phyloP scores from a whole-genome alignment of 2,329 filamentous ascomycete genomes.

The Ceratocystis harringtonii region DNA sequence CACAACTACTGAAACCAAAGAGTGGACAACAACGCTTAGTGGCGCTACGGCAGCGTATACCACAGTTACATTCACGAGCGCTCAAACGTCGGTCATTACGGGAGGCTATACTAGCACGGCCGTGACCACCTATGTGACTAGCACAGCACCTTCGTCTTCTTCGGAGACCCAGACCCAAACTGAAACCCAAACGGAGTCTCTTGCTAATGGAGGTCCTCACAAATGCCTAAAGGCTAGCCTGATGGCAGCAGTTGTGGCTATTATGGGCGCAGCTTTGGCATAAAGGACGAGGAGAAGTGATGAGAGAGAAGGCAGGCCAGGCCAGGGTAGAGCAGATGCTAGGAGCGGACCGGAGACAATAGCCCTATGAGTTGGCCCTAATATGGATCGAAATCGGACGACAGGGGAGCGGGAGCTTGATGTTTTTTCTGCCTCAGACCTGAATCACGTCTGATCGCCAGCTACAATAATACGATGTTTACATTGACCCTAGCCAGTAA shows the following conservation, averaged over 20 bases:
- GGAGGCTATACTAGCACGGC: conserved; percentile 13
- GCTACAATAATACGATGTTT: neutral
- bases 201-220: neutral
- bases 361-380: neutral
- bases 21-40: conserved; percentile 15
- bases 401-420: neutral
- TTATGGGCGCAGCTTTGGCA: neutral
- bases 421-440: neutral
- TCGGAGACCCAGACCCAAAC: neutral
- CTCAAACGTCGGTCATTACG: conserved; percentile 3
- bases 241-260: neutral
- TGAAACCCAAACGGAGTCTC: neutral
- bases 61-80: conserved; percentile 14
- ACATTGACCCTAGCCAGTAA: neutral
- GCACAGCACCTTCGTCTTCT: conserved; percentile 7
- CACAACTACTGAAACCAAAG: conserved; percentile 9
- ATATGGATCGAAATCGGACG: neutral
- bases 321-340: too few relatives aligned
- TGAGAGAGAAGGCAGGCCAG: neutral
- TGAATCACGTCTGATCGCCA: neutral
- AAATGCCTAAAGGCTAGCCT: neutral
- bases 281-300: neutral
- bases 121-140: conserved; percentile 13
- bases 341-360: too few relatives aligned
- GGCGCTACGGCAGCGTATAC: conserved; percentile 13